Base-by-base conservation (phyloP, 2,329 filamentous ascomycete genomes). In the Fusarium protoensiforme region DNA sequence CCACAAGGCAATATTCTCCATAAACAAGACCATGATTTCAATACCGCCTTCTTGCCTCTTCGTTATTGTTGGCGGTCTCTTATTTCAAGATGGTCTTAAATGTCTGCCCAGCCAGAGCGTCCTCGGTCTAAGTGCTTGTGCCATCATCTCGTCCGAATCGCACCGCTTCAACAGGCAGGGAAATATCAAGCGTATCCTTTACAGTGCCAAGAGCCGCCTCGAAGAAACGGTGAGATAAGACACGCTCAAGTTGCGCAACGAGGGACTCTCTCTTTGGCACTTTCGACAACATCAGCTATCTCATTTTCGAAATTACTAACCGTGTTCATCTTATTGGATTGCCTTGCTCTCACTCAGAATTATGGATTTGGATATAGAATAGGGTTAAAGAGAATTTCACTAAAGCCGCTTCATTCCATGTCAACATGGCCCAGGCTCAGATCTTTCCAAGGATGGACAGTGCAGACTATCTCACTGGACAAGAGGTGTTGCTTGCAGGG, bases 1-100 rank as follows among this genome's bases (percentile, higher is more conserved):
- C 83, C 1, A 87, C 72, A 24, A 87, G 77, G 67, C 84, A 87
- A 64, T 87, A 87, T 63, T 87, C 86, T 0, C 83, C 86, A 77
- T 87, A 87, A 9, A 87, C 85, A 18, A 87, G 68, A 0, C 85
- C 85, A 69, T 83, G 81, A 24, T 83, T 77, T 35, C 73, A 61
- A 51, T 80, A 81, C 16, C 78, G 61, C 60, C 73, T 75, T 13
- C 70, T 71, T 2, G 79, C 78, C 8, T 77, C 68, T 4, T 73
- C 68, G 58, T 83, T 81, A 48, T 81, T 78, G 31, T 81, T 82
- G 0, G 78, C 80, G 2, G 81, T 83, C 2, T 80, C 80, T 53
- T 81, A 70, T 60, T 74, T 74, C 33, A 82, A 59, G 13, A 82
- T 67, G 11, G 71, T 75, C 18, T 82, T 80, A 51, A 83, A 83